Evolutionary conservation across 2,329 filamentous ascomycete genomes (phyloP), one percentile per base, ranked within the genome.

Genomic region (Xenoacremonium recifei): DNA sequence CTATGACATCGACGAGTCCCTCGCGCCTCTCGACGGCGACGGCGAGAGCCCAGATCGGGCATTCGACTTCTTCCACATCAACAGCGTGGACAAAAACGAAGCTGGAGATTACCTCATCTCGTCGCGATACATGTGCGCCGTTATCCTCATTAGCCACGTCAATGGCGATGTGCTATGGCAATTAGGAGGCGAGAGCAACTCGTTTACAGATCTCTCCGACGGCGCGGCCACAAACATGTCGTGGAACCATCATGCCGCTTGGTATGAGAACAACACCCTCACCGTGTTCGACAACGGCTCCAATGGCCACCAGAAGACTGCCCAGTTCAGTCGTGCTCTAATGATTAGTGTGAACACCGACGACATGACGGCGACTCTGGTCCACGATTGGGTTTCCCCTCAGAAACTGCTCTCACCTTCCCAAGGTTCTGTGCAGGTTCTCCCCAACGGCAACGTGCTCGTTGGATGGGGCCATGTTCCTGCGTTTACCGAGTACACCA

Each of bases 1-100:
- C 44, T 61, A 63, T n/a, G 20, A 40, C 2, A 21, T 55, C 19
- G 21, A 33, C 13, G 44, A 51, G n/a, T 53, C 39, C 21, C 35
- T 49, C n/a, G 40, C 45, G 17, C 23, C 37, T 3, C 39, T 48
- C n/a, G 42, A 47, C n/a, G 44, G 52, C 15, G 44, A 48, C 16
- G 58, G 60, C 4, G 54, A 46, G 19, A 58, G 53, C 25, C 51
- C 51, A 32, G 32, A 49, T n/a, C 30, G 30, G 11, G 49, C 68
- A 1, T 80, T 75, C 61, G 76, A 81, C 55, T 79, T 70, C 46
- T 79, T 79, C 55, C 76, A 79, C 55, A 71, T 80, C 59, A 78
- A 80, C 60, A 74, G 73, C 25, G 61, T 80, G 20, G 71, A 77
- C 50, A 77, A 79, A 53, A 70, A 72, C 39, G 50, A 58, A 0